These are phyloP conservation scores for Cerrena zonata DNA, from an alignment of 1,284 basidiomycete genomes.

Conservation along the genomic window DNA sequence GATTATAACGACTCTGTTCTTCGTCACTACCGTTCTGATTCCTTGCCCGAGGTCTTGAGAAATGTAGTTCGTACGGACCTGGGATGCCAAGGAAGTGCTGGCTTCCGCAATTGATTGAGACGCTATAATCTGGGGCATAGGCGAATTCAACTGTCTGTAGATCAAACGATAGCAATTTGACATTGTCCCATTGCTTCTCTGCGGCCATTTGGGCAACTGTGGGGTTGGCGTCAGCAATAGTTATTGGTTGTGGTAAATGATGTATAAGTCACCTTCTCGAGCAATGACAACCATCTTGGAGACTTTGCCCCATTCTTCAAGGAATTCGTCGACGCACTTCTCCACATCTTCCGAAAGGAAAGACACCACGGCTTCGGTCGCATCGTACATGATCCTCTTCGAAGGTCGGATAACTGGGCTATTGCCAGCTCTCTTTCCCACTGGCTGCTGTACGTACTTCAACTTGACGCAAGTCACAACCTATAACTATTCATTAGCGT, in stretches of 20 bases:
- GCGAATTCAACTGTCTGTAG: slow-evolving; percentile 84
- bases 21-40: slow-evolving; percentile 15
- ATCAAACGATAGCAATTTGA: slow-evolving; percentile 79
- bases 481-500: slow-evolving; percentile 26
- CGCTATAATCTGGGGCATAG: slow-evolving; percentile 66
- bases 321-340: slow-evolving; percentile 80
- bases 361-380: slow-evolving; percentile 76
- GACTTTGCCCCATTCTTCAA: slow-evolving; percentile 86
- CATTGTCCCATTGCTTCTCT: slow-evolving; percentile 62
- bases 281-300: slow-evolving; percentile 90
- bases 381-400: slow-evolving; percentile 82
- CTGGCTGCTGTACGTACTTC: slow-evolving; percentile 80
- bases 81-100: slow-evolving; percentile 53
- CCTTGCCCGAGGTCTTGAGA: slow-evolving; percentile 45
- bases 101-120: slow-evolving; percentile 69
- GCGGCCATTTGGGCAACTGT: slow-evolving; percentile 80
- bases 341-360: slow-evolving; percentile 82
- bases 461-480: slow-evolving; percentile 83
- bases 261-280: slow-evolving; percentile 59
- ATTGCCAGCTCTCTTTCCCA: slow-evolving; percentile 59
- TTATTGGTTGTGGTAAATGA: not conserved
- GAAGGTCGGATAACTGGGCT: slow-evolving; percentile 69
- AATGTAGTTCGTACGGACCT: slow-evolving; percentile 67
- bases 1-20: slow-evolving; percentile 39
- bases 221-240: slow-evolving; percentile 10